These are phyloP conservation scores for Pyricularia pennisetigena DNA, from an alignment of 2,329 filamentous ascomycete species.

Conservation along the genomic window DNA sequence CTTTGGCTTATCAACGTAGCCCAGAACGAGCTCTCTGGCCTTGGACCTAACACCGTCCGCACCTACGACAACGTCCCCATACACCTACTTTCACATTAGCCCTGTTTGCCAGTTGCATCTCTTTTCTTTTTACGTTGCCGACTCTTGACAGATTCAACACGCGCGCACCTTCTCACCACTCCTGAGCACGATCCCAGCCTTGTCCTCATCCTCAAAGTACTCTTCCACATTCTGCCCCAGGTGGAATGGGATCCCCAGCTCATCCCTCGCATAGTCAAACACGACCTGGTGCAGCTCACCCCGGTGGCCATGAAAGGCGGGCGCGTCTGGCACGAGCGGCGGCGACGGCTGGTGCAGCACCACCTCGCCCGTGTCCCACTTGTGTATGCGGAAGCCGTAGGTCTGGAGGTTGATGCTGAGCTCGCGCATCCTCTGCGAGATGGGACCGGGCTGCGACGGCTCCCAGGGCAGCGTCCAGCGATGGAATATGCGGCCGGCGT, in stretches of 20 bases:
- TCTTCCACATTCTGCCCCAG: conserved; percentile 38
- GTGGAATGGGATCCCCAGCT: conserved; percentile 44
- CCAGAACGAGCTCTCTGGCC: conserved; percentile 38
- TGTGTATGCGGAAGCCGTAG: conserved; percentile 53
- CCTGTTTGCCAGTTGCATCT: neutral
- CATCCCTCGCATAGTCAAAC: conserved; percentile 45
- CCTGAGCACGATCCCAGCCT: conserved; percentile 26
- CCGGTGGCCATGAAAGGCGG: conserved; percentile 49
- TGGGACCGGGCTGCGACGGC: neutral
- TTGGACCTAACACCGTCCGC: conserved; percentile 45
- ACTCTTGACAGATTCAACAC: neutral
- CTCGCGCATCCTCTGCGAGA: conserved; percentile 15
- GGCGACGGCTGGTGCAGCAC: conserved; percentile 44
- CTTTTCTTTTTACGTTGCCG: neutral
- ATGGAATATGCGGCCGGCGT: conserved; percentile 49
- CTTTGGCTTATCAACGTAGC: conserved; percentile 40
- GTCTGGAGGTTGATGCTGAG: conserved; percentile 40
- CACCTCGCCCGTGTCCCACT: conserved; percentile 49
- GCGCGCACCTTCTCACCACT: conserved; percentile 7
- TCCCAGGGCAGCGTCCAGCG: conserved; percentile 33
- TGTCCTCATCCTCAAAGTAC: conserved; percentile 42
- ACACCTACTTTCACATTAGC: conserved; percentile 16
- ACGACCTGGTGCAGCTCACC: conserved; percentile 51
- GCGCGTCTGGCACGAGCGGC: conserved; percentile 31
- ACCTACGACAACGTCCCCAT: conserved; percentile 40